A percentile compares a stretch with the other conserved stretches of the same genome.
Evolutionary conservation across 257 asterid species (phyloP).

Genomic region (Echites panduratus): DNA sequence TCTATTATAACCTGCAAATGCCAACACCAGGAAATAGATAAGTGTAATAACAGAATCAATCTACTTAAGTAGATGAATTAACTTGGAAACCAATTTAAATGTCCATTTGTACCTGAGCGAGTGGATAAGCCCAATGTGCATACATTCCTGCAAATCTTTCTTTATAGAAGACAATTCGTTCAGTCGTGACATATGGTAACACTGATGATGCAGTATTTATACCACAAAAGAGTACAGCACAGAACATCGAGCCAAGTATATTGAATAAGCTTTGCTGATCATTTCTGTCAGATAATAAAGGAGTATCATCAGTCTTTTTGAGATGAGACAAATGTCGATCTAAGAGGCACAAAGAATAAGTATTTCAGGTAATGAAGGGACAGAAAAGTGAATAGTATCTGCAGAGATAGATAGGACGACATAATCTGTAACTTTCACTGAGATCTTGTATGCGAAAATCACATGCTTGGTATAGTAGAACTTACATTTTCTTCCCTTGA

Average conservation of each 20-base stretch:
- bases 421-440: neutral
- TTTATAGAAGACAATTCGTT: constrained; percentile 7
- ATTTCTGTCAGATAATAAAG: neutral
- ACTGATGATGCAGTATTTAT: constrained; percentile 11
- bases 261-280: constrained; percentile 9
- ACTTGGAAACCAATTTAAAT: neutral
- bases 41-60: neutral
- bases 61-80: neutral
- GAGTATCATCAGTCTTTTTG: neutral
- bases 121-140: constrained; percentile 11
- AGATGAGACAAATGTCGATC: neutral
- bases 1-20: constrained; percentile 21
- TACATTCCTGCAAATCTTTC: constrained; percentile 16
- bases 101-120: constrained; percentile 4
- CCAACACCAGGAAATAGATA: neutral
- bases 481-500: constrained; percentile 10
- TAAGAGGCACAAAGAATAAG: neutral
- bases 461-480: neutral
- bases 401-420: neutral
- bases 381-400: neutral
- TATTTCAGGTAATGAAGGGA: neutral
- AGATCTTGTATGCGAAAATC: neutral
- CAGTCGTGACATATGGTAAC: constrained; percentile 9
- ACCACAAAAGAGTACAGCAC: constrained; percentile 10
- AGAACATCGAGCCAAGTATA: constrained; percentile 6